Evolutionary conservation across 2,329 filamentous ascomycete genomes (phyloP).

Genomic region (Uncinocarpus reesii): DNA sequence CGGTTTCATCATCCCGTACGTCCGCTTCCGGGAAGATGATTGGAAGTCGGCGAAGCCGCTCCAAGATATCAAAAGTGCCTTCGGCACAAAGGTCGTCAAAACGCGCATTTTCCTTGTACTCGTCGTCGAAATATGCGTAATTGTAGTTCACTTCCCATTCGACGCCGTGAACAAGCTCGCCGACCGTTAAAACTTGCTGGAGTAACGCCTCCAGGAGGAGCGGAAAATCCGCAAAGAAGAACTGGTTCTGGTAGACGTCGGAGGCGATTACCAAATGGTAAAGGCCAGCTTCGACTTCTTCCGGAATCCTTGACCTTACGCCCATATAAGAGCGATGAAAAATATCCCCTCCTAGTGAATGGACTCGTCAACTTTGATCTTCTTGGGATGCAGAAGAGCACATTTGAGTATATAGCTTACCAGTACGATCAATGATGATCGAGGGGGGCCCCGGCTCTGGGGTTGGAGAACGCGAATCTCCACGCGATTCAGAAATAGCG

Average conservation of each 20-base stretch:
- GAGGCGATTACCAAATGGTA: conserved; percentile 94
- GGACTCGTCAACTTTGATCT: conserved; percentile 7
- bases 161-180: conserved; percentile 68
- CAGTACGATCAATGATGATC: conserved; percentile 3
- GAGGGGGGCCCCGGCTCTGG: neutral
- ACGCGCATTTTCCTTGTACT: conserved; percentile 43
- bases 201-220: conserved; percentile 79
- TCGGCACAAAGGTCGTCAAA: conserved; percentile 39
- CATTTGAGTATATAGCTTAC: neutral
- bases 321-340: conserved; percentile 81
- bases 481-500: conserved; percentile 3
- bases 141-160: conserved; percentile 72
- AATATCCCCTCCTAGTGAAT: conserved; percentile 47
- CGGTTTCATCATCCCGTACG: conserved; percentile 60
- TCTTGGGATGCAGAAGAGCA: neutral
- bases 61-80: conserved; percentile 61
- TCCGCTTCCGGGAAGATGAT: conserved; percentile 52
- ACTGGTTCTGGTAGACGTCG: conserved; percentile 87
- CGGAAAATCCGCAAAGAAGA: conserved; percentile 85
- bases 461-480: conserved; percentile 6
- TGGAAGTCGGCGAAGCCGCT: conserved; percentile 56
- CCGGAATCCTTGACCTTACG: conserved; percentile 64
- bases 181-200: conserved; percentile 70
- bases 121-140: conserved; percentile 29
- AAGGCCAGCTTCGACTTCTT: conserved; percentile 84